A percentile compares a stretch with the other conserved stretches of the same genome.
Evolutionary conservation across 495 filamentous ascomycete genomes (phyloP).

Genomic region (Niebla homalea): DNA sequence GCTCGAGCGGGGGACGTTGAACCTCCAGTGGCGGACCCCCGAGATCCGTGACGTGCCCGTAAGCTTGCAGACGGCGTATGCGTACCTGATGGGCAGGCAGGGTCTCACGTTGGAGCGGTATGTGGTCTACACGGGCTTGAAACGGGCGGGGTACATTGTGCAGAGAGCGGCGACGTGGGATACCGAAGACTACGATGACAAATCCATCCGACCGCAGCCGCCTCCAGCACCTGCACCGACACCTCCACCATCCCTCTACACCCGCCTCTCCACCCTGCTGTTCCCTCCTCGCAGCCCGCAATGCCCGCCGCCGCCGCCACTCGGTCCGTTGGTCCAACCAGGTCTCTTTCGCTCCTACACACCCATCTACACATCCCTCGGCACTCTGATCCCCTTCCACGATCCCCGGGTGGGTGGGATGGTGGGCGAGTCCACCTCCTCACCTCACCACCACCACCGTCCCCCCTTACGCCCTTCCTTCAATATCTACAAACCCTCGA

Average conservation of each 20-base stretch:
- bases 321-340: conserved; percentile 58
- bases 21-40: conserved; percentile 62
- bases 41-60: conserved; percentile 59
- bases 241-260: conserved; percentile 18
- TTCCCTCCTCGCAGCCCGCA: conserved; percentile 4
- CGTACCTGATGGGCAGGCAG: conserved; percentile 55
- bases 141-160: conserved; percentile 70
- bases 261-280: conserved; percentile 31
- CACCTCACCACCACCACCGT: conserved; percentile 6
- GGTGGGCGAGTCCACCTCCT: conserved; percentile 3
- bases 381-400: conserved; percentile 63
- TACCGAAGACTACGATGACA: conserved; percentile 46
- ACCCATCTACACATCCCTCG: conserved; percentile 51
- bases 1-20: conserved; percentile 72
- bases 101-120: conserved; percentile 67
- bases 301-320: conserved; percentile 6
- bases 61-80: conserved; percentile 81
- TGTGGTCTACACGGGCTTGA: conserved; percentile 73
- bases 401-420: conserved; percentile 32
- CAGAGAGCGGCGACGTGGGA: conserved; percentile 46
- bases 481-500: conserved; percentile 67
- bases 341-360: conserved; percentile 71
- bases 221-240: neutral
- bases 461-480: conserved; percentile 64
- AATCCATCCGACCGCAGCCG: neutral